phyloP scores from a whole-genome alignment of 1,284 basidiomycete genomes.

The Ustilago sp. region DNA sequence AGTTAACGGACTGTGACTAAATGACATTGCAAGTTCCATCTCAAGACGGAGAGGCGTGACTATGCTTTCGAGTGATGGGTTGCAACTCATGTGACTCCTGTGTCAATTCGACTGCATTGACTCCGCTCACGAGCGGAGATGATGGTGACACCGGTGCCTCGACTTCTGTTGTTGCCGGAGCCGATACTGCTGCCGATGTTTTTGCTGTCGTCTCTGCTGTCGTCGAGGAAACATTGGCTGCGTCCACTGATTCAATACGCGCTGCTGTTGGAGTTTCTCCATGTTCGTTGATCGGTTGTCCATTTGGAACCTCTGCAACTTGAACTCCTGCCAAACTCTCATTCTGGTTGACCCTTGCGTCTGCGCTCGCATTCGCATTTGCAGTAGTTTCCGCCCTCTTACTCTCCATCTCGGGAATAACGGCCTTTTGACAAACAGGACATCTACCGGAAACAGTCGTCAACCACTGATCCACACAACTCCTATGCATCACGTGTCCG shows the following conservation, averaged over 20 bases:
- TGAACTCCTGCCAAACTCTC: background rate
- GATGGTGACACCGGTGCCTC: background rate
- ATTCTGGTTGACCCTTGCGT: background rate
- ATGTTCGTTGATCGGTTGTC: background rate
- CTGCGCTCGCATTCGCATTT: background rate
- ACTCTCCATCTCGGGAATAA: slow-evolving; percentile 24
- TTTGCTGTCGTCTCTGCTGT: slow-evolving; percentile 1
- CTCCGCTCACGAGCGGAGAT: background rate
- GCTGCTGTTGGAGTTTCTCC: background rate
- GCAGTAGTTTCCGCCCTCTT: background rate
- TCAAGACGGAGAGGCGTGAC: background rate
- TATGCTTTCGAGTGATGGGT: background rate
- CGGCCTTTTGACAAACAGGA: slow-evolving; percentile 58
- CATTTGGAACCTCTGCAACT: background rate
- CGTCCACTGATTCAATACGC: background rate
- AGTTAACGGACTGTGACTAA: background rate
- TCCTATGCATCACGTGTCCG: slow-evolving; percentile 59
- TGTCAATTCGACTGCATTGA: background rate
- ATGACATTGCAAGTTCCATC: background rate
- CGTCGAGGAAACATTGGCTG: background rate
- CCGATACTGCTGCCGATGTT: background rate
- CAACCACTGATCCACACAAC: slow-evolving; percentile 62
- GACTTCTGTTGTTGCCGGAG: background rate
- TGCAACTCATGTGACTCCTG: slow-evolving; percentile 29
- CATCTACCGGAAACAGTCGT: slow-evolving; percentile 59